Evolutionary conservation across 106 monocot species (phyloP), one percentile per base, ranked within the genome.

Genomic region (Phalaenopsis aphrodite): DNA sequence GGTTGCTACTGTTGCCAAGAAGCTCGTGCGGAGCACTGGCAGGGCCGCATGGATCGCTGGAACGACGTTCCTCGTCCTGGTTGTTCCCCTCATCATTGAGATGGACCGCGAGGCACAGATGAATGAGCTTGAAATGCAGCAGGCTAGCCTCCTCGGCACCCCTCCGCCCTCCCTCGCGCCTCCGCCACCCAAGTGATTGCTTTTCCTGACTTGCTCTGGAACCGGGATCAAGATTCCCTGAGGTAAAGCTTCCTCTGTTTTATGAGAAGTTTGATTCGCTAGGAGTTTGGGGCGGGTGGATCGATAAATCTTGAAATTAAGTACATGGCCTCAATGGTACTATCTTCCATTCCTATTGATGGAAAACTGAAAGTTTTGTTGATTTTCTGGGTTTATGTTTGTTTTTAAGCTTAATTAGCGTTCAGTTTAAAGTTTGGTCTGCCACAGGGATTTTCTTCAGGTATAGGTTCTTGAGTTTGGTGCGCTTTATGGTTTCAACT

Each of bases 21-120:
- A 89, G 84, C 90, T 92, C 56, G 82, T 89, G 8, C 77, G 88
- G 84, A 95, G 92, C 86, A 92, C 92, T 12, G 95, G 92, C 36
- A 79, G 78, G 21, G 95, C 95, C 5, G 95, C 95, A 3, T 95
- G 95, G 95, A 87, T 92, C 56, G 90, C 90, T 9, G 95, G 95
- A 2, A 95, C 95, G 46, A 92, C 95, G 10, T 92, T 92, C 85
- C 87, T 95, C 37, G 41, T 95, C 48, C 90, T 95, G 21, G 88
- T 85, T 8, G 87, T 95, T 36, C 95, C 95, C 36, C 90, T 95
- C 64, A 90, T 95, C 55, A 86, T 92, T 72, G 92, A 86, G 87
- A 92, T 90, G 95, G 92, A 92, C 56, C 88, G 89, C 10, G 95
- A 95, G 76, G 89, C 92, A 64, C 90, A 95, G 90, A 19, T 92